Evolutionary conservation across 441 rosid genomes (phyloP), one percentile per base, ranked within the genome.

Genomic region (Gossypium laxum): DNA sequence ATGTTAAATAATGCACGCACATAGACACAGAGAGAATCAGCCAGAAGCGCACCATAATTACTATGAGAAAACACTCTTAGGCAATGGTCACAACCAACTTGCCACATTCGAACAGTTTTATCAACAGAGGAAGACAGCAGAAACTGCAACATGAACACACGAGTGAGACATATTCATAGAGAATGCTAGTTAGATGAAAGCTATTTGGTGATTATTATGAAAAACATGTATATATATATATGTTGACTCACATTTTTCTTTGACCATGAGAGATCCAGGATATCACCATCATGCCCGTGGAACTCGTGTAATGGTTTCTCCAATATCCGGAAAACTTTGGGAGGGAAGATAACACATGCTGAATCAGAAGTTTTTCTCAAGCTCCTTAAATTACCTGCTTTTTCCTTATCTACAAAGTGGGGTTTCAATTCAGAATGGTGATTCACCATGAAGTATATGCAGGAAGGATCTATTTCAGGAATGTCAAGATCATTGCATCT

Each of bases 191-290:
- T 70, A 22, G 28, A 55, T 19, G 43, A 55, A 7, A 47, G n/a
- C 47, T 45, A 65, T 65, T 45, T 24, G 17, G 11, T 11, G 30
- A 52, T 55, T 18, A 28, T 50, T 47, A 22, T 45, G 47, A 58
- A 52, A 19, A 54, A 69, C 7, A 8, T 24, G 4, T 1, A 3
- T 10, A 19, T 32, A 19, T 32, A 21, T 77, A 57, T 4, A 24
- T 32, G 7, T 52, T 58, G 58, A 78, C 93, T 86, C 74, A 89
- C 94, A 78, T 87, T 86, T 78, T 85, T 78, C 55, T 77, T 85
- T 4, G 94, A 89, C 94, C 94, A 89, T 10, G 94, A 83, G 54
- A 89, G 76, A 54, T 89, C 94, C 80, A 87, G 83, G 60, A 89
- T 79, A 66, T 86, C 85, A n/a, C 85, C 84, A 41, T 19, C 67